Percentiles rank a stretch among this genome's conserved stretches.
Evolutionary conservation across 257 asterid species (phyloP).

Genomic region (Solanum clarkiae): DNA sequence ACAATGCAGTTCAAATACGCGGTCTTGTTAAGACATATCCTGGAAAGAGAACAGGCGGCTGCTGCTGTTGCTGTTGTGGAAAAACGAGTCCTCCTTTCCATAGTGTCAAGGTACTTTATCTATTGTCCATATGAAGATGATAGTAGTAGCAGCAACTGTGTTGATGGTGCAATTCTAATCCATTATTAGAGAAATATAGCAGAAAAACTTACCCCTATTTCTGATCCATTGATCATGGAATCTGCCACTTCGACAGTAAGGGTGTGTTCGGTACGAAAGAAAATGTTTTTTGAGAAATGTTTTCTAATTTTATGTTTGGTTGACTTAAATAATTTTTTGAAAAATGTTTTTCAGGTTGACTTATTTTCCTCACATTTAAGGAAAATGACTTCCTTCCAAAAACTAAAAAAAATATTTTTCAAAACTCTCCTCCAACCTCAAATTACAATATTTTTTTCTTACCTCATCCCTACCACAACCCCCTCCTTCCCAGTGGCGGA

Average conservation of each 20-base stretch:
- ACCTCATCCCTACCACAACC: no score
- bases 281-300: no score
- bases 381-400: no score
- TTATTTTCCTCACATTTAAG: no score
- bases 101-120: constrained; percentile 59
- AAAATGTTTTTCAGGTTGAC: no score
- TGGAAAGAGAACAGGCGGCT: constrained; percentile 30
- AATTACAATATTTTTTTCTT: no score
- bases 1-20: constrained; percentile 66
- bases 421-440: no score
- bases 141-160: neutral
- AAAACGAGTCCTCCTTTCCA: constrained; percentile 59
- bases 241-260: neutral
- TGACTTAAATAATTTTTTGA: no score
- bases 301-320: no score
- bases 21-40: constrained; percentile 75
- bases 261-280: no score
- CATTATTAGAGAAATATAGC: neutral
- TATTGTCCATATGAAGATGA: neutral
- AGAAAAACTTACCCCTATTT: neutral
- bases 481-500: no score
- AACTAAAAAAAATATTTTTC: no score
- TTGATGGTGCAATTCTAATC: neutral
- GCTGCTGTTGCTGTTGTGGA: constrained; percentile 50
- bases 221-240: neutral